Conservation (phyloP, 2,329 filamentous ascomycete species). For the Epichloe elymi region DNA sequence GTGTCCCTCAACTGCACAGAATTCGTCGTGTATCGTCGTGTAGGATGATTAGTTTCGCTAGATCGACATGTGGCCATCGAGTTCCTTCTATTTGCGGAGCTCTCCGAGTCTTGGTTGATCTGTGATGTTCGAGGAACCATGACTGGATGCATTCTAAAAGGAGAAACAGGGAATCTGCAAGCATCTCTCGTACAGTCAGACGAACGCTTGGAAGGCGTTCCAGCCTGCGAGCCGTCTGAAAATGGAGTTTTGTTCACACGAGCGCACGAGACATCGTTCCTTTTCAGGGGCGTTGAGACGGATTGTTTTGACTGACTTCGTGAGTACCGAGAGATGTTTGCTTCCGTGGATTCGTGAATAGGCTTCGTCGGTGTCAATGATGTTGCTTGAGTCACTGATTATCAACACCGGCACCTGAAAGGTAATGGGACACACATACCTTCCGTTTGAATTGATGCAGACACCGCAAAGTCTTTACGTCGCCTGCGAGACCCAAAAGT, state of each 20-base stretch:
- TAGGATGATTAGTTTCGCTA: not conserved
- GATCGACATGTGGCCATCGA: not conserved
- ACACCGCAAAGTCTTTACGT: constrained; percentile 10
- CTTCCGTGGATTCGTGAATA: not conserved
- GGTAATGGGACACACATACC: constrained; percentile 6
- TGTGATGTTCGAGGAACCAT: not conserved
- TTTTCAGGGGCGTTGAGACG: not conserved
- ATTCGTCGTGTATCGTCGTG: constrained; percentile 4
- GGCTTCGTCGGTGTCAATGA: not conserved
- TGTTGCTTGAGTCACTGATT: not conserved
- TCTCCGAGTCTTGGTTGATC: not conserved
- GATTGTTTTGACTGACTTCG: not conserved
- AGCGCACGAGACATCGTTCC: not conserved
- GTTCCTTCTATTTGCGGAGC: not conserved
- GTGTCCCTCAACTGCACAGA: constrained; percentile 2
- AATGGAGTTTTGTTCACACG: not conserved
- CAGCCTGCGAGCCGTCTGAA: not conserved
- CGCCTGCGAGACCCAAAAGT: constrained; percentile 15
- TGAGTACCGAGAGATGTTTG: not conserved
- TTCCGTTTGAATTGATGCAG: constrained; percentile 7
- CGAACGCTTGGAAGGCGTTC: not conserved
- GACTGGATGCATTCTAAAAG: constrained; percentile 7
- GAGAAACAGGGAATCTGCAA: not conserved
- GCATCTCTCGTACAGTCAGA: not conserved
- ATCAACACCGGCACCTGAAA: not conserved